Base-by-base conservation (phyloP, 805 yeast genomes). In the Nakazawaea ishiwadae region DNA sequence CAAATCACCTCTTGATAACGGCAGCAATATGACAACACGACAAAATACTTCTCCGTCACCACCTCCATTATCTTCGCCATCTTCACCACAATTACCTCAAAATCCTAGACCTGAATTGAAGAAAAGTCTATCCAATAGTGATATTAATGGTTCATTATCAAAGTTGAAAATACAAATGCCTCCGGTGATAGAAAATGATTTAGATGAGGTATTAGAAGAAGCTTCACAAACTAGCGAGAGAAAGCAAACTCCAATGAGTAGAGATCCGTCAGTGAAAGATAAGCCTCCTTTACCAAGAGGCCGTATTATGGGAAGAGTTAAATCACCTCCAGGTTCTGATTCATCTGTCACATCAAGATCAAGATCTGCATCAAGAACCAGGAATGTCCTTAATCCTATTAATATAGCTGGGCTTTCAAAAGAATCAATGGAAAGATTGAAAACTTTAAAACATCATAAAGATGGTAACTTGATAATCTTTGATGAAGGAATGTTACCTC, bases 111-210 rank as follows among this genome's bases (percentile, higher is more conserved):
- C 19, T 11, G 34, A 37, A 3, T 23, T 31, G 37, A 35, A 37
- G 16, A 35, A 30, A 15, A 19, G 40, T 3, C 19, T 45, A 1
- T 42, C 55, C 3, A 51, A 49, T 23, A 39, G 48, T 3, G 62
- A 58, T 9, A 31, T 58, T 7, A 40, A 43, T 12, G 57, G 54
- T 9, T 44, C 60, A 2, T 39, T 58, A 14, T 48, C 44, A 18
- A 58, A 53, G 35, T 43, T 60, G 45, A 55, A 51, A 33, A 26
- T 60, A 37, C 47, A 33, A 24, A 58, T 58, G 62, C 57, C 63
- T 3, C 49, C 62, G 3, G 55, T 60, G 9, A 51, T 54, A 17
- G 65, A 60, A 37, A 59, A 60, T 40, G 61, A 58, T 44, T 42
- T 59, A 14, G 65, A 60, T 47, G 59, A 57, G 23, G 58, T 57